Base-by-base conservation (phyloP, 495 filamentous ascomycete species). In the Talaromyces nanjingensis region DNA sequence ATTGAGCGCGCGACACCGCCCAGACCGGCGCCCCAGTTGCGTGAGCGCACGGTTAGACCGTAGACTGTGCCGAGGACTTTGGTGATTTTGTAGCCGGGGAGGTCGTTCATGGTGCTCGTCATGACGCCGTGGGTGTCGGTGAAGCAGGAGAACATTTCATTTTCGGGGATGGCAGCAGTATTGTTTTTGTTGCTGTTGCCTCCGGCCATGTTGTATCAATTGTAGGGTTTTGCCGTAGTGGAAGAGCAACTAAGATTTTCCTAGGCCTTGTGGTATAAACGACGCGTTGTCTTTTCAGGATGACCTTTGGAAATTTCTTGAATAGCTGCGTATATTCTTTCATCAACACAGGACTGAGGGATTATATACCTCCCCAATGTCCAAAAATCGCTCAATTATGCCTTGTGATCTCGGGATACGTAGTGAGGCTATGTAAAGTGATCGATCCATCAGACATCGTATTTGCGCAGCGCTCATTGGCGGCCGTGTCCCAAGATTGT, bases 101-200 rank as follows among this genome's bases (percentile, higher is more conserved):
- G 65, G 65, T 86, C 75, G 63, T 74, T 75, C 71, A 72, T 77
- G 5, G 73, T 86, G 4, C 81, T 79, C 6, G 81, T 85, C 64
- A 86, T 79, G 47, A 86, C 76, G 49, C 84, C 83, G 54, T 84
- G 75, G 29, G 84, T 86, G 59, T 86, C 84, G 66, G 79, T 81
- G 79, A 84, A 87, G 75, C 82, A 85, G 71, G 64, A 62, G 64
- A 64, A 66, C 47, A 68, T 29, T 6, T 67, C 63, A 5, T 53
- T 62, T n/a, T 65, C 56, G 12, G 56, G 56, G 47, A 62, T 54
- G 39, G 60, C 4, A 24, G 42, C 25, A 33, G 54, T 18, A 6
- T 54, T 12, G 6, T 31, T 60, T 2, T 47, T 8, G 18, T 56
- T 29, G 52, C 20, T 24, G 7, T 29, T 56, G 53, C 22, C 27